A percentile compares a stretch with the other conserved stretches of the same genome.
Evolutionary conservation across 345 rosid genomes (phyloP).

Genomic region (Carallia pectinifolia): DNA sequence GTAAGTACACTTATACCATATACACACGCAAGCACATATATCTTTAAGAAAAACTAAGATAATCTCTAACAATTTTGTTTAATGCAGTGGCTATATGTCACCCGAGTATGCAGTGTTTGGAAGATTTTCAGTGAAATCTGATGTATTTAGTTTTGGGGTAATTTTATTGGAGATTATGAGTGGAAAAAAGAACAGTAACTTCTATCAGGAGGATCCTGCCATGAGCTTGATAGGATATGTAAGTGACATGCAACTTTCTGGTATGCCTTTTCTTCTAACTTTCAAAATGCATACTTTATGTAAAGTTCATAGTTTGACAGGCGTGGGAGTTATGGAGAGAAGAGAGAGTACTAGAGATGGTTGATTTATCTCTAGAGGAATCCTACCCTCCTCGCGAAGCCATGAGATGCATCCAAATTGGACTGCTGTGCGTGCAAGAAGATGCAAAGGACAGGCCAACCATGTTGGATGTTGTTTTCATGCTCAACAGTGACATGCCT

Average conservation of each 20-base stretch:
- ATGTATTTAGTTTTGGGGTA: slow-evolving; percentile 67
- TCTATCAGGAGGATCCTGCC: slow-evolving; percentile 28
- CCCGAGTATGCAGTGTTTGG: slow-evolving; percentile 77
- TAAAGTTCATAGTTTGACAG: slow-evolving; percentile 26
- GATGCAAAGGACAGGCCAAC: slow-evolving; percentile 39
- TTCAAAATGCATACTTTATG: neutral
- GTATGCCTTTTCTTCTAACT: too few species aligned
- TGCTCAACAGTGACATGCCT: slow-evolving; percentile 37
- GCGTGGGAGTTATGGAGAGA: slow-evolving; percentile 47
- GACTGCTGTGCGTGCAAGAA: slow-evolving; percentile 67
- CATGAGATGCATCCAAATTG: slow-evolving; percentile 51
- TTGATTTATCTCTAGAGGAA: slow-evolving; percentile 30
- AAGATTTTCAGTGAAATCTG: slow-evolving; percentile 59
- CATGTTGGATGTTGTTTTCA: slow-evolving; percentile 47
- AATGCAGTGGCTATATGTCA: slow-evolving; percentile 71
- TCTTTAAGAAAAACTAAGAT: neutral
- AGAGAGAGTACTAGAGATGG: slow-evolving; percentile 28
- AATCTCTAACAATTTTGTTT: neutral
- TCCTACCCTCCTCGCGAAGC: slow-evolving; percentile 29
- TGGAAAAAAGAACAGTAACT: slow-evolving; percentile 39
- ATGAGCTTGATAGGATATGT: slow-evolving; percentile 52
- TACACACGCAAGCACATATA: neutral
- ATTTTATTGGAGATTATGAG: slow-evolving; percentile 58
- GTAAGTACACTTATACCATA: slow-evolving; percentile 33
- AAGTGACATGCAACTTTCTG: slow-evolving; percentile 24